These are phyloP conservation scores for Lyophyllum semitale DNA, from an alignment of 768 basidiomycete species.

Conservation along the genomic window DNA sequence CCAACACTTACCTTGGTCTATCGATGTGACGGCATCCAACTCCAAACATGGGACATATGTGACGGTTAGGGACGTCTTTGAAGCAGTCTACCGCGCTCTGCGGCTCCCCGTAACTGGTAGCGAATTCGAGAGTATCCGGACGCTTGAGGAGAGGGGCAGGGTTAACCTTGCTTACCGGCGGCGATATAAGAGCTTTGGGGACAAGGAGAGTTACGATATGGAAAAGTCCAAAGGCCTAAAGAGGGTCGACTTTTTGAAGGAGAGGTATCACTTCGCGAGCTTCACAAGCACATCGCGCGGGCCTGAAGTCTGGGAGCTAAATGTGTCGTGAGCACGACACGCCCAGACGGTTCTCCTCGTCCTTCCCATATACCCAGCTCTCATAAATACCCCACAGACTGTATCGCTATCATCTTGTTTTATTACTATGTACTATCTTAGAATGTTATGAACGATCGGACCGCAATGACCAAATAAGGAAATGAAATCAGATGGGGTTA, in stretches of 20 bases:
- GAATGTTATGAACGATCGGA: neutral
- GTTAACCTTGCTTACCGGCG: slow-evolving; percentile 44
- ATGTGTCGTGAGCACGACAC: slow-evolving; percentile 17
- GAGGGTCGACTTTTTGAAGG: slow-evolving; percentile 55
- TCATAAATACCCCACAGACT: slow-evolving; percentile 9
- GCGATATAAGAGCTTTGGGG: slow-evolving; percentile 37
- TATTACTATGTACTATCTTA: slow-evolving; percentile 1
- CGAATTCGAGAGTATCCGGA: slow-evolving; percentile 42
- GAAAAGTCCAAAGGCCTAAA: slow-evolving; percentile 52
- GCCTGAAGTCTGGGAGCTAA: slow-evolving; percentile 39
- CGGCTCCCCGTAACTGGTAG: slow-evolving; percentile 36
- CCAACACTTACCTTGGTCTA: slow-evolving; percentile 32
- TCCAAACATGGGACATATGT: slow-evolving; percentile 24
- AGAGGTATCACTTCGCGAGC: slow-evolving; percentile 41
- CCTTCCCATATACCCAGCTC: slow-evolving; percentile 12
- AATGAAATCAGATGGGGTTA: slow-evolving; percentile 8
- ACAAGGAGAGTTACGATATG: slow-evolving; percentile 28
- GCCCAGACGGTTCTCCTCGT: neutral
- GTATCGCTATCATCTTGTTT: slow-evolving; percentile 11
- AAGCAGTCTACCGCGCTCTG: slow-evolving; percentile 43
- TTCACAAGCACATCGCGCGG: slow-evolving; percentile 32
- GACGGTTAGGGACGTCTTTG: slow-evolving; percentile 48
- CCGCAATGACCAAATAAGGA: slow-evolving; percentile 1
- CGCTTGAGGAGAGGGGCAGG: slow-evolving; percentile 26
- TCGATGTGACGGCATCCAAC: slow-evolving; percentile 30